Conservation (phyloP, 2,329 filamentous ascomycete species). For the Macrophomina pseudophaseolina region DNA sequence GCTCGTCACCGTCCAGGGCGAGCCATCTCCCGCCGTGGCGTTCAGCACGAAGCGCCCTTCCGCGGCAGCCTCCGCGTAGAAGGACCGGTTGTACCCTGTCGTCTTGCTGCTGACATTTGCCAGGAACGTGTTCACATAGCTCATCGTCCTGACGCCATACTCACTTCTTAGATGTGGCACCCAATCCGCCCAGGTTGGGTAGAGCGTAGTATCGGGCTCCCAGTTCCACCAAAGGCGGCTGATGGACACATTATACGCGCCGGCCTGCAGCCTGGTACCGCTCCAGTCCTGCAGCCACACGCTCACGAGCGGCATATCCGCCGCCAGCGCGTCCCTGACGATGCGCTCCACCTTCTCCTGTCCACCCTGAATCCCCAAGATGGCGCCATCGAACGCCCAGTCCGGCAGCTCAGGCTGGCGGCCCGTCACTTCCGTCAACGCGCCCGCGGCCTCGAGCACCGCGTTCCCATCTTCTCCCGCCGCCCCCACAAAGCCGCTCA, state of each 20-base stretch:
- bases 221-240: slow-evolving; percentile 48
- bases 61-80: slow-evolving; percentile 41
- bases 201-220: slow-evolving; percentile 43
- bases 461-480: slow-evolving; percentile 21
- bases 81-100: slow-evolving; percentile 38
- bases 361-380: slow-evolving; percentile 46
- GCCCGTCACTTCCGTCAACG: slow-evolving; percentile 43
- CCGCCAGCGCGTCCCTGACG: slow-evolving; percentile 38
- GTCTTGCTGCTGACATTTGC: slow-evolving; percentile 43
- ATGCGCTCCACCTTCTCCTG: slow-evolving; percentile 43
- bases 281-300: slow-evolving; percentile 48
- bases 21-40: slow-evolving; percentile 40
- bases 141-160: slow-evolving; percentile 37
- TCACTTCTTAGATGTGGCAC: slow-evolving; percentile 40
- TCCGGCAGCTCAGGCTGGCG: slow-evolving; percentile 41
- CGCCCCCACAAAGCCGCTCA: not conserved
- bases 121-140: slow-evolving; percentile 45
- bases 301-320: slow-evolving; percentile 40
- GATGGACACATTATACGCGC: slow-evolving; percentile 39
- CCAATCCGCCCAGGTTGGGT: slow-evolving; percentile 43
- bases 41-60: slow-evolving; percentile 42
- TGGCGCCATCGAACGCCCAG: slow-evolving; percentile 34
- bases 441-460: slow-evolving; percentile 33
- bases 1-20: slow-evolving; percentile 39
- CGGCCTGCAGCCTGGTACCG: slow-evolving; percentile 42